Evolutionary conservation across 1,139 yeast species (phyloP), one percentile per base, ranked within the genome.

Genomic region (Lodderomyces parapsilosis): DNA sequence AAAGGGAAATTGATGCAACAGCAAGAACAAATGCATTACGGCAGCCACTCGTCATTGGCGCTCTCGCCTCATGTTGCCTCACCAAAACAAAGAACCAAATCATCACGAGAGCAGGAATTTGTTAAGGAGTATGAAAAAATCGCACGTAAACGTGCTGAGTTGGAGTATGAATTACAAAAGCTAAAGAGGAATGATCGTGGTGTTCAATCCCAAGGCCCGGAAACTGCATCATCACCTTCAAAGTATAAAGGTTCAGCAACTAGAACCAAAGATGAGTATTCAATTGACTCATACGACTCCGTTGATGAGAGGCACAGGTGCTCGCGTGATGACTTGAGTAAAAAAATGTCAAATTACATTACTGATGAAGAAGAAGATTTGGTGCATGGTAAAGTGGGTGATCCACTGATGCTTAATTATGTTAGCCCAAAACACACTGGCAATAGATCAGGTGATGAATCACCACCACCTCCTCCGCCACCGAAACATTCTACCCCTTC

Each of bases 381-480:
- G 15, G 22, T 9, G 13, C 13, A n/a, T n/a, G 40, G 34, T 17
- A 22, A 13, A 9, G 13, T 13, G 4, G 18, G 46, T 24, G 51
- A 48, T n/a, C 51, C 55, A 15, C 5, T 27, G 6, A 24, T 25
- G 37, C 18, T 34, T 10, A 36, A 36, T n/a, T 36, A 36, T 36
- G 22, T 36, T 11, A 36, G 14, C 18, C 36, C 61, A 46, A 7
- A n/a, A n/a, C n/a, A n/a, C n/a, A n/a, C n/a, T n/a, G n/a, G 41
- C 28, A 17, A 45, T 38, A 28, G 36, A 25, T 7, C 4, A 1
- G 43, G 49, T 13, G 48, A 43, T 11, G 50, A 43, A 22, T 59
- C 68, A 4, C 65, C 73, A 1, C 74, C 81, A 7, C 81, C 83
- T 1, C 83, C 83, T 0, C 80, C 80, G 1, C 81, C 81, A 3